Base-by-base conservation (phyloP, 2,329 filamentous ascomycete species). In the Fusarium marasasianum region DNA sequence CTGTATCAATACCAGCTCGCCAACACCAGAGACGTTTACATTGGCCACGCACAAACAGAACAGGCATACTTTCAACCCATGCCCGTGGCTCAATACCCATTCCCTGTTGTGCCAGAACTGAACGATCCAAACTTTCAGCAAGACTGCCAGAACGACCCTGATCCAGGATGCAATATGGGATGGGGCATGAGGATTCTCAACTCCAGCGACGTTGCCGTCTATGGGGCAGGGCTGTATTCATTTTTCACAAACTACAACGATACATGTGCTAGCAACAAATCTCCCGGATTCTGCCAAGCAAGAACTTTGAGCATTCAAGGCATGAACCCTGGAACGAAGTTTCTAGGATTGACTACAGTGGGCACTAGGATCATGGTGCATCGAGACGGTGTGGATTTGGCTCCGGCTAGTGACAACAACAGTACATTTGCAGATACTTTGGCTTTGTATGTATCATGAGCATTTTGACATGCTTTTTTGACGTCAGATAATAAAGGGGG, bases 11-110 rank as follows among this genome's bases (percentile, higher is more conserved):
- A 93, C 80, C 89, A 93, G 76, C 83, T 93, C 58, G 82, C 85
- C 74, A 84, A 86, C 56, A 90, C 91, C 9, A 84, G 86, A 51
- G 87, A 93, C 76, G 82, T 93, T 61, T 91, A 88, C 79, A 87
- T 90, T 77, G 90, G 90, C 24, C 86, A 90, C 75, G 88, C 91
- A 54, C 92, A 94, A 79, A 91, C 91, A 56, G 92, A 94, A 80
- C 91, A 91, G 9, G 89, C 92, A 2, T 94, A 94, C 82, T 93
- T 89, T 81, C 92, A 94, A 80, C 89, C 91, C 31, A 89, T 88
- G 77, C 91, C 92, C 0, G 83, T 82, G 51, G 89, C 91, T 0
- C 85, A 86, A 1, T 82, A 83, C 13, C 92, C 90, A 2, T 93
- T 92, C 81, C 78, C 84, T 0, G 76, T 82, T 1, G 82, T 84